Base-by-base conservation (phyloP, 148 eudicot species). In the Nepenthes gracilis region DNA sequence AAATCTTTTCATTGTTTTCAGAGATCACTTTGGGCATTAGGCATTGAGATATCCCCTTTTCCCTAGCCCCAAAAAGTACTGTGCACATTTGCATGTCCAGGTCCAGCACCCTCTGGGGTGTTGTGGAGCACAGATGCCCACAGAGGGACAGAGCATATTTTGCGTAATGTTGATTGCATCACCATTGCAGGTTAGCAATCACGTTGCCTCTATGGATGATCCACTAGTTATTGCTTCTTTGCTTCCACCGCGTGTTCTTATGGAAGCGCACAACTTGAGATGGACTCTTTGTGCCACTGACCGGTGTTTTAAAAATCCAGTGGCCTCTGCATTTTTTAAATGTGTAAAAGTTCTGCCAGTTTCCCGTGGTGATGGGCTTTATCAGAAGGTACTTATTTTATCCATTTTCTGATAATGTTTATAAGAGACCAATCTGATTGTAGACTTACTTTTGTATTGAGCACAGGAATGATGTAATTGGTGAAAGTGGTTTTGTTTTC, bases 241-340 rank as follows among this genome's bases (percentile, higher is more conserved):
- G 64, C 83, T 91, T 55, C 92, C 97, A 33, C 90, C 83, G 57
- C 66, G 72, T 61, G 78, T 77, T 70, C 78, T 88, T 50, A 76
- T 91, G 66, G 84, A 88, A 70, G 90, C 96, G 54, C 80, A 76
- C 51, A 82, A 68, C 66, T 78, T 91, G 78, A 85, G 96, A 67
- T 91, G 97, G 97, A 88, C 96, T 35, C 87, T 91, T 36, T 88
- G 97, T 75, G 97, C 97, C 47, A 73, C 81, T 55, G 97, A 88
- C 74, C 83, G 88, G 52, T 91, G 97, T 68, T 91, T 91, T 70
- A 73, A 77, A 45, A 91, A 85, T 80, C 83, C 90, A 57, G 81
- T 76, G 35, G 85, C 96, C 58, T 91, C 97, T 55, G 97, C 96
- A 12, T 91, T 91, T 70, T 91, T 91, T 61, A 76, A 82, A 66